Percentiles rank a stretch among this genome's conserved stretches.
phyloP scores from a whole-genome alignment of 2,329 filamentous ascomycete genomes.

The Aspergillus hortae region DNA sequence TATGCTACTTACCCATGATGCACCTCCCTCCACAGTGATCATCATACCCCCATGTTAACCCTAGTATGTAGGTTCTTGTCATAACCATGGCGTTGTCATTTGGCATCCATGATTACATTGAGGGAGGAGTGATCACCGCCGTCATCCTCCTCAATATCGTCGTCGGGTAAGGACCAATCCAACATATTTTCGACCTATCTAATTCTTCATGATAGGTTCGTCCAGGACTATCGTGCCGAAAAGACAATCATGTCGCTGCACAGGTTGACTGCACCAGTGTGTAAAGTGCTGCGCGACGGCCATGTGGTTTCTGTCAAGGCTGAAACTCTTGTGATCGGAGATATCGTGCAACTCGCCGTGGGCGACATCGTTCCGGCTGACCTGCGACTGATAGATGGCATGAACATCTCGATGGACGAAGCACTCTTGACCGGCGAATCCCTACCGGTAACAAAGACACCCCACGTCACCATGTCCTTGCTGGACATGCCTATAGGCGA shows the following conservation, averaged over 20 bases:
- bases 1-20: constrained; percentile 25
- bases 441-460: constrained; percentile 55
- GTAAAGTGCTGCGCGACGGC: constrained; percentile 55
- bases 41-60: constrained; percentile 8
- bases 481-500: constrained; percentile 49
- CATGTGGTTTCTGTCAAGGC: constrained; percentile 51
- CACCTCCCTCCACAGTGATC: constrained; percentile 1
- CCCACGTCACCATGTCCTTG: constrained; percentile 24
- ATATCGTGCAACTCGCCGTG: constrained; percentile 50
- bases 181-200: neutral
- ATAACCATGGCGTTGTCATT: constrained; percentile 66
- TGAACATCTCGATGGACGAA: constrained; percentile 73
- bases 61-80: constrained; percentile 59
- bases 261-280: constrained; percentile 54
- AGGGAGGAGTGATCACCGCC: constrained; percentile 57
- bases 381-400: constrained; percentile 52
- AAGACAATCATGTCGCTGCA: constrained; percentile 58
- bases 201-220: constrained; percentile 37
- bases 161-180: constrained; percentile 42
- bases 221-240: constrained; percentile 58
- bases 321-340: constrained; percentile 58
- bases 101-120: constrained; percentile 55
- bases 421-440: constrained; percentile 61
- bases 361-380: constrained; percentile 60
- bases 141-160: constrained; percentile 57